Conservation (phyloP, 805 yeast species). For the Yarrowia bubula region DNA sequence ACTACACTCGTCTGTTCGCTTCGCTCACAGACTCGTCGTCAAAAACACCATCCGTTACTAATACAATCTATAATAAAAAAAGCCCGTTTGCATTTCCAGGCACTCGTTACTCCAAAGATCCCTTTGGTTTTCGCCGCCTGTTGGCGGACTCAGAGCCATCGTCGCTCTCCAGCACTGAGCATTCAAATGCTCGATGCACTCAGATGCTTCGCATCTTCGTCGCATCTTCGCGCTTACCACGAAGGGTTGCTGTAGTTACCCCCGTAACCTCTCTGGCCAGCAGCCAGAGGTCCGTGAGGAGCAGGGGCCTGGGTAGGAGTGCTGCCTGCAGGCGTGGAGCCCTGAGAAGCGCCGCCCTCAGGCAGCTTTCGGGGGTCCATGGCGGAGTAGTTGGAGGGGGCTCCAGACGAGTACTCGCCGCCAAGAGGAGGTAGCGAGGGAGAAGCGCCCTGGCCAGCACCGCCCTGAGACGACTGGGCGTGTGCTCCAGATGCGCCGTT, state of each 20-base stretch:
- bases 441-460: conserved; percentile 2
- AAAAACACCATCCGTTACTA: conserved; percentile 17
- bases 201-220: too few species aligned
- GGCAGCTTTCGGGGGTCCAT: conserved; percentile 27
- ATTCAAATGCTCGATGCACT: too few species aligned
- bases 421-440: conserved; percentile 27
- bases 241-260: conserved; percentile 16
- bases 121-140: neutral
- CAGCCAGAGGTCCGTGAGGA: conserved; percentile 15
- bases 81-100: neutral
- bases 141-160: too few species aligned
- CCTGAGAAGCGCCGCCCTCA: neutral
- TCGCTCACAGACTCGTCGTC: neutral
- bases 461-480: conserved; percentile 19
- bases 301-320: conserved; percentile 23
- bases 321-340: conserved; percentile 7
- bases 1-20: too few species aligned
- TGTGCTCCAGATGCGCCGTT: conserved; percentile 14
- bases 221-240: conserved; percentile 12
- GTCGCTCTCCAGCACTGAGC: too few species aligned
- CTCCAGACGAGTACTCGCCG: conserved; percentile 3
- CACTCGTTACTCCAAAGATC: neutral
- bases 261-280: conserved; percentile 1
- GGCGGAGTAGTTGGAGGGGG: conserved; percentile 25
- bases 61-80: conserved; percentile 26